Evolutionary conservation across 2,329 filamentous ascomycete species (phyloP).

Genomic region (Apiospora sp.): DNA sequence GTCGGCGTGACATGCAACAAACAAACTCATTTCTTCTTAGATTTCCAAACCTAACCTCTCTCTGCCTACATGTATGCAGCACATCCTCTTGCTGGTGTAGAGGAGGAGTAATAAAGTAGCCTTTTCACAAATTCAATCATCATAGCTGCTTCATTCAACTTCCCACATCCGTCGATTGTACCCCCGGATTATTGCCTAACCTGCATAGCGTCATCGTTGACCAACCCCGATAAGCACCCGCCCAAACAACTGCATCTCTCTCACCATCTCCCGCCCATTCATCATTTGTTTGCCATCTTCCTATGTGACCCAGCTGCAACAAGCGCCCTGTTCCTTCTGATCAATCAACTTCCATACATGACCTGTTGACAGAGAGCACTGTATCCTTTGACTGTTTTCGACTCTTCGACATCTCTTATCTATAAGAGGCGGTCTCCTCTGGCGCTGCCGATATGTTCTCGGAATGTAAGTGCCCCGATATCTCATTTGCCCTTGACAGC

Average conservation of each 20-base stretch:
- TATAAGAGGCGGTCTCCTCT: conserved; percentile 22
- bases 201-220: conserved; percentile 13
- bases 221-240: conserved; percentile 2
- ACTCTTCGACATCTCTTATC: conserved; percentile 21
- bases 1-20: conserved; percentile 21
- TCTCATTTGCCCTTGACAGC: conserved; percentile 12
- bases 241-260: conserved; percentile 16
- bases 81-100: not conserved
- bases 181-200: not conserved
- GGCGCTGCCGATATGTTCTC: conserved; percentile 71
- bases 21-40: conserved; percentile 18
- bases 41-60: not conserved
- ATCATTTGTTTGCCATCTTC: conserved; percentile 2
- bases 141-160: conserved; percentile 19
- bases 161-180: conserved; percentile 12
- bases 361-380: not conserved
- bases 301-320: conserved; percentile 14
- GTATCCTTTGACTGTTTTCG: conserved; percentile 28
- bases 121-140: conserved; percentile 10
- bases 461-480: conserved; percentile 74
- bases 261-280: not conserved
- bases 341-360: not conserved
- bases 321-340: not conserved
- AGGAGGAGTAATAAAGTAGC: conserved; percentile 9
- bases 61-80: not conserved